Base-by-base conservation (phyloP, 805 yeast species). In the Candida michaelii region DNA sequence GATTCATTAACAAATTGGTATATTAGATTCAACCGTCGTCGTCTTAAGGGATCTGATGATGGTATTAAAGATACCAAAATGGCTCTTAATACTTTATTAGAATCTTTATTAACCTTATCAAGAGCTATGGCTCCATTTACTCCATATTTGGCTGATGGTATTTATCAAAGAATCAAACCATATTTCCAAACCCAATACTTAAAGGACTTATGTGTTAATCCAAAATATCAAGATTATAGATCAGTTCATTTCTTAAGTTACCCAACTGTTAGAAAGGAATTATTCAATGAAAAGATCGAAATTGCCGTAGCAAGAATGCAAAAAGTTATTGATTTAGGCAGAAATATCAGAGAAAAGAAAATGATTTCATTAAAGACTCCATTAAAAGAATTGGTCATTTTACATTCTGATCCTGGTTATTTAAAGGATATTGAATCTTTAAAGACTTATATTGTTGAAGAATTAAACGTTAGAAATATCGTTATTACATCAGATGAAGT, bases 121-220 rank as follows among this genome's bases (percentile, higher is more conserved):
- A 82, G 97, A 63, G 95, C 96, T 37, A 91, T 93, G 97, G 98
- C 98, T 45, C 99, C 99, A 52, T 93, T 93, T 72, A 90, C 98
- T 40, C 99, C 99, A 51, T 95, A 84, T 77, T 75, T 95, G 65
- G 75, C 98, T 38, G 99, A 93, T 59, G 80, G 79, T 58, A 86
- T 93, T 55, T 93, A 90, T 71, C 84, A 80, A 61, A 82, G 79
- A 65, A 70, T 93, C 69, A 79, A 74, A 59, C 71, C 69, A 36
- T 80, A 69, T 53, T 84, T 83, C 66, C 65, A 77, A n/a, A 77
- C 73, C 13, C 82, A 76, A 30, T 77, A 77, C 18, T 73, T 86
- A 65, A 63, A 68, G 44, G 52, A 62, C 33, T 56, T 58, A 47
- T 53, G 59, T 31, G 66, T 71, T 35, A 71, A 70, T 50, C 68